These are phyloP conservation scores for Ganoderma leucocontextum DNA, from an alignment of 1,284 basidiomycete genomes.

Conservation along the genomic window DNA sequence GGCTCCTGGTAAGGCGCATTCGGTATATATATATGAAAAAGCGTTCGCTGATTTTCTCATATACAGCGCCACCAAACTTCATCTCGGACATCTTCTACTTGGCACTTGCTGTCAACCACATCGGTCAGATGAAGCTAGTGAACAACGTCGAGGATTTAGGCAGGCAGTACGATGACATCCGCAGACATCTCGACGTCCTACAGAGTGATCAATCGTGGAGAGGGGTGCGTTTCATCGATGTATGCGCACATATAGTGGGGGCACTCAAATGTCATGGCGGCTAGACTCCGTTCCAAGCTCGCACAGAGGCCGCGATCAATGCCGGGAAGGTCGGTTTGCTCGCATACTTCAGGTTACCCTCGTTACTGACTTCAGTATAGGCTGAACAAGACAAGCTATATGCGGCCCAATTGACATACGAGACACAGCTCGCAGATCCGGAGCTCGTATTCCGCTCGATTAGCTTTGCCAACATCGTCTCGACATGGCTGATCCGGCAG, in stretches of 20 bases:
- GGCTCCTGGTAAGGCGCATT: conserved; percentile 48
- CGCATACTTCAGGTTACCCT: neutral
- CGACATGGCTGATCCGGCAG: conserved; percentile 93
- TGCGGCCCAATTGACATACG: conserved; percentile 79
- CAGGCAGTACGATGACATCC: conserved; percentile 80
- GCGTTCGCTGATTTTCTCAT: neutral
- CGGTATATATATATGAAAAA: neutral
- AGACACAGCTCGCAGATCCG: conserved; percentile 89
- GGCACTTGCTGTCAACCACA: conserved; percentile 84
- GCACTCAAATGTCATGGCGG: neutral
- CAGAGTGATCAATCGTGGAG: conserved; percentile 82
- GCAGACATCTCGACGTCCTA: conserved; percentile 80
- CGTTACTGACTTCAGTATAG: conserved; percentile 44
- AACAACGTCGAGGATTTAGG: conserved; percentile 74
- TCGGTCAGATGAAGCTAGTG: conserved; percentile 85
- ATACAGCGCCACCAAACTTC: conserved; percentile 79
- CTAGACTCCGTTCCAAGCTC: conserved; percentile 73
- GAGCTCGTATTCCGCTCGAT: conserved; percentile 85
- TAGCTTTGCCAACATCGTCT: conserved; percentile 89
- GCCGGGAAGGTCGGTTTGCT: conserved; percentile 39
- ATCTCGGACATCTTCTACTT: conserved; percentile 97
- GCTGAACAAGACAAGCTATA: conserved; percentile 74
- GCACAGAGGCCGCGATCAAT: conserved; percentile 73
- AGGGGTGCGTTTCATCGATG: conserved; percentile 61
- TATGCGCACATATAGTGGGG: neutral